Evolutionary conservation across 2,329 filamentous ascomycete genomes (phyloP).

Genomic region (Diaporthe citriasiana): DNA sequence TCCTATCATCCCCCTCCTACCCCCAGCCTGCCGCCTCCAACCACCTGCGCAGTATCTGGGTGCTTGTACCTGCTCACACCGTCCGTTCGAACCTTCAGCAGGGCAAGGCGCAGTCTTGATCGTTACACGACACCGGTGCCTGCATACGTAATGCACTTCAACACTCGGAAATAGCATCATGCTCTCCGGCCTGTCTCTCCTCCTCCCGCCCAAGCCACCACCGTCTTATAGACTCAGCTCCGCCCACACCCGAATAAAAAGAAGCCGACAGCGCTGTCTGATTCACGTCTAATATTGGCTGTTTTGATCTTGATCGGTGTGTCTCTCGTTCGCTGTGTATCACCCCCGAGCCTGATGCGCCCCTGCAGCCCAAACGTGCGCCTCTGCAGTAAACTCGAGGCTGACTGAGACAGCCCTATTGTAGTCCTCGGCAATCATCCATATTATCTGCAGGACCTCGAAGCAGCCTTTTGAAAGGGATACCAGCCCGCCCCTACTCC

Average conservation of each 20-base stretch:
- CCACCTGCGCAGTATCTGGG: conserved; percentile 16
- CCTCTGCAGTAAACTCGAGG: conserved; percentile 15
- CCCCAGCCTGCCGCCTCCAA: conserved; percentile 24
- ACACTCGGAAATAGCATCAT: conserved; percentile 42
- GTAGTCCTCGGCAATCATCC: conserved; percentile 23
- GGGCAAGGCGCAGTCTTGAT: conserved; percentile 35
- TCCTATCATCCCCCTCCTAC: conserved; percentile 27
- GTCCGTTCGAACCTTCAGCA: background rate
- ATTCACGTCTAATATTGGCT: conserved; percentile 24
- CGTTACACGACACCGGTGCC: conserved; percentile 34
- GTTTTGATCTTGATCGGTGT: conserved; percentile 11
- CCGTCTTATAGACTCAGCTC: conserved; percentile 38
- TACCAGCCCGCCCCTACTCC: background rate
- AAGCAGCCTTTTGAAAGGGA: conserved; percentile 26
- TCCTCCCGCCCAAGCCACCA: conserved; percentile 42
- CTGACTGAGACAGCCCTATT: conserved; percentile 39
- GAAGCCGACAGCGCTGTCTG: conserved; percentile 24
- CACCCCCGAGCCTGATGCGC: conserved; percentile 23
- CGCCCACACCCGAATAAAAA: conserved; percentile 42
- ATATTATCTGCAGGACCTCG: conserved; percentile 22
- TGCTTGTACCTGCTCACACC: conserved; percentile 3
- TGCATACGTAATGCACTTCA: conserved; percentile 42
- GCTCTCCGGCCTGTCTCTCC: conserved; percentile 42
- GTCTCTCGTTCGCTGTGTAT: conserved; percentile 19
- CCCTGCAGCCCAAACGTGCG: conserved; percentile 7